Percentiles rank a stretch among this genome's conserved stretches.
phyloP scores from a whole-genome alignment of 306 rosid species.

The Gastrolobium bilobum region DNA sequence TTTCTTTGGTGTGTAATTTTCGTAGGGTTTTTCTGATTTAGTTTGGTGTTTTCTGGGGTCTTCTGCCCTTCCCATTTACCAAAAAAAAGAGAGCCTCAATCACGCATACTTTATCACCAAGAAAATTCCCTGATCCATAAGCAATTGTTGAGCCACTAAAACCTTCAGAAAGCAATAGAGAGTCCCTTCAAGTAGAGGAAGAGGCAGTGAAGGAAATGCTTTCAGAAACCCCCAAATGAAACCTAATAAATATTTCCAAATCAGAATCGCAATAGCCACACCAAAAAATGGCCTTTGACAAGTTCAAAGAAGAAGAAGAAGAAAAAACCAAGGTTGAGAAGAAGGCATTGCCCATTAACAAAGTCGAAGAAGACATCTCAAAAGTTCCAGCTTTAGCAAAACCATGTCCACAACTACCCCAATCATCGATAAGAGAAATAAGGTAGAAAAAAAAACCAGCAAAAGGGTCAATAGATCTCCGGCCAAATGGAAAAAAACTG shows the following conservation, averaged over 20 bases:
- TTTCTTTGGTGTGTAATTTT: no score
- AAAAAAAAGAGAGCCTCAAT: no score
- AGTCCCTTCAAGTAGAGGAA: conserved; percentile 61
- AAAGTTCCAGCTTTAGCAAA: conserved; percentile 68
- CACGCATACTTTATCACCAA: conserved; percentile 36
- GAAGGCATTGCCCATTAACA: conserved; percentile 17
- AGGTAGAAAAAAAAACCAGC: conserved; percentile 56
- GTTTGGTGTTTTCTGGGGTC: no score
- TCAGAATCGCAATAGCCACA: conserved; percentile 39
- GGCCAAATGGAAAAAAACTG: conserved; percentile 49
- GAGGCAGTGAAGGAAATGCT: conserved; percentile 85
- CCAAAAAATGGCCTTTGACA: conserved; percentile 32
- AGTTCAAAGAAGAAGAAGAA: conserved; percentile 30
- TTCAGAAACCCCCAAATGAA: conserved; percentile 66
- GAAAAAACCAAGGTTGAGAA: conserved; percentile 36
- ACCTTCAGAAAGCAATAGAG: conserved; percentile 51
- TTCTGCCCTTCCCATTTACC: no score
- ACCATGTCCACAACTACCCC: conserved; percentile 53
- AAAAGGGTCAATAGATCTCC: conserved; percentile 64
- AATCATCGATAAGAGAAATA: conserved; percentile 52
- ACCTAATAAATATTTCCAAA: conserved; percentile 30
- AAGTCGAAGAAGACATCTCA: conserved; percentile 51
- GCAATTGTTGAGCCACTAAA: conserved; percentile 22
- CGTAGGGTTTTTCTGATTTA: no score
- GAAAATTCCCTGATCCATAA: conserved; percentile 38